These are phyloP conservation scores for Gorgonomyces haynaldii DNA, from an alignment of 192 early-diverging fungal genomes.

Conservation along the genomic window DNA sequence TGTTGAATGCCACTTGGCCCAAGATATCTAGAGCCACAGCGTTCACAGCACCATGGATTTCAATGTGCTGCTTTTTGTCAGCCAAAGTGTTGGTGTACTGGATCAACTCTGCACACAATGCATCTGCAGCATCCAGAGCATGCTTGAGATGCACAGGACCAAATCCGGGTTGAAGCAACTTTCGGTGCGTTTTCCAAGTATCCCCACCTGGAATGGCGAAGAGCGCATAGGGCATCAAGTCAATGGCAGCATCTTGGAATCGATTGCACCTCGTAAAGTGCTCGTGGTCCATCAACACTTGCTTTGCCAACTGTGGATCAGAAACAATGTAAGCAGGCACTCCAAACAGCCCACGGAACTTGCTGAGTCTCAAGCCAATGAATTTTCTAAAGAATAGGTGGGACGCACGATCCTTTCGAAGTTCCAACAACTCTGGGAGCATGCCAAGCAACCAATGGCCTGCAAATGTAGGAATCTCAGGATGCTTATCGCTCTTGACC, in stretches of 20 bases:
- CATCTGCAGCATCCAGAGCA: slow-evolving; percentile 7
- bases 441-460: no score
- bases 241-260: not conserved
- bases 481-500: no score
- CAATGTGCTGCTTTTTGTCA: not conserved
- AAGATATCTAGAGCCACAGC: slow-evolving; percentile 2
- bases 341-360: no score
- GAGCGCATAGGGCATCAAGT: slow-evolving; percentile 7
- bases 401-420: no score
- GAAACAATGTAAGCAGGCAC: no score
- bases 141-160: slow-evolving; percentile 27
- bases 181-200: slow-evolving; percentile 12
- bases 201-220: slow-evolving; percentile 11
- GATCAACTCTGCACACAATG: not conserved
- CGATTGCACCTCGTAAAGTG: slow-evolving; percentile 8
- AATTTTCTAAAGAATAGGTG: no score
- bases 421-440: no score
- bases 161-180: slow-evolving; percentile 14
- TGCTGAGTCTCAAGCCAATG: no score
- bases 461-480: no score
- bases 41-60: not conserved
- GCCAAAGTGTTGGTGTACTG: no score
- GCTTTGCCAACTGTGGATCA: not conserved
- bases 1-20: slow-evolving; percentile 1
- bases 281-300: not conserved